phyloP scores from a whole-genome alignment of 1,284 basidiomycete genomes.

The Fomitiporia mediterranea region DNA sequence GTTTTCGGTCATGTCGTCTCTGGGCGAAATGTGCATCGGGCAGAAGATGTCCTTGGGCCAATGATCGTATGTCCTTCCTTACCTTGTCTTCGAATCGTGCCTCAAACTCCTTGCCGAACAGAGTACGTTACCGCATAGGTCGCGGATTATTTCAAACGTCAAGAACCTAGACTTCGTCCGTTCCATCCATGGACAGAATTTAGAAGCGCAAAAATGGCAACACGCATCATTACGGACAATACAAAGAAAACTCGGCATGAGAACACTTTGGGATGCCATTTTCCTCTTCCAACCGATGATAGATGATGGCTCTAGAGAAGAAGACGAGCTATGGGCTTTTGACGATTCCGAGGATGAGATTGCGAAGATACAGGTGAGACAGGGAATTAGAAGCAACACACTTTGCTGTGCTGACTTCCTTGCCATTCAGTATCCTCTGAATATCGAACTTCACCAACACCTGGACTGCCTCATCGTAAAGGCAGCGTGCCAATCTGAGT shows the following conservation, averaged over 20 bases:
- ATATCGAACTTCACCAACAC: constrained; percentile 40
- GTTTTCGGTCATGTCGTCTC: constrained; percentile 48
- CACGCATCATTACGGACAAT: constrained; percentile 43
- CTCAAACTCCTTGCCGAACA: constrained; percentile 23
- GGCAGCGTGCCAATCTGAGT: constrained; percentile 34
- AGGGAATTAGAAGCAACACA: not conserved
- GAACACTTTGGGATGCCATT: constrained; percentile 39
- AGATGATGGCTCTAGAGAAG: constrained; percentile 26
- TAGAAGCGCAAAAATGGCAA: constrained; percentile 41
- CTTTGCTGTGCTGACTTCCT: not conserved
- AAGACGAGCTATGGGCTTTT: constrained; percentile 34
- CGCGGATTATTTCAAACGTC: constrained; percentile 29
- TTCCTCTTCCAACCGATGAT: constrained; percentile 40
- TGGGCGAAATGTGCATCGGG: constrained; percentile 38
- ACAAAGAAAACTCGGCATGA: constrained; percentile 34
- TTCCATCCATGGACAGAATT: constrained; percentile 37
- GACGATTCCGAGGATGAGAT: constrained; percentile 31
- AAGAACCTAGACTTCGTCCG: constrained; percentile 36
- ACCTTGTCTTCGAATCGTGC: not conserved
- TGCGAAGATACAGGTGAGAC: constrained; percentile 37
- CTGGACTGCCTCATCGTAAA: constrained; percentile 32
- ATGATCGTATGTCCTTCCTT: constrained; percentile 37
- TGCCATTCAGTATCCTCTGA: constrained; percentile 39
- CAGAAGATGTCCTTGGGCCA: constrained; percentile 45
- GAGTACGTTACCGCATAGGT: constrained; percentile 46